A percentile compares a stretch with the other conserved stretches of the same genome.
Evolutionary conservation across 805 yeast species (phyloP).

Genomic region (Wickerhamomyces alni): DNA sequence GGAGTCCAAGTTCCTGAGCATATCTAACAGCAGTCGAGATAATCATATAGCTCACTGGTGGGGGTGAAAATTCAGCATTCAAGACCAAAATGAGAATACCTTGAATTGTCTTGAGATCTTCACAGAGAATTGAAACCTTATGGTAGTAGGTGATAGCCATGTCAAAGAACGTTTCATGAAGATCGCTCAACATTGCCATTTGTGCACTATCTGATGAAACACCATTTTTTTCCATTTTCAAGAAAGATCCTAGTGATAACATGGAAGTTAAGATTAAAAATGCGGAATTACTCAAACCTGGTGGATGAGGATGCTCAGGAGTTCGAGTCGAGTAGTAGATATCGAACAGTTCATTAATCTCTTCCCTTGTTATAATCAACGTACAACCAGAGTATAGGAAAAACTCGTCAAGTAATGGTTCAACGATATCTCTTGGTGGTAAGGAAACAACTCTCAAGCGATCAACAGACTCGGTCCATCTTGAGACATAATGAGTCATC

Average conservation of each 20-base stretch:
- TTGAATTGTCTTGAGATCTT: constrained; percentile 44
- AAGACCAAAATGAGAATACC: constrained; percentile 43
- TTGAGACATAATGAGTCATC: constrained; percentile 16
- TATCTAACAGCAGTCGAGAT: constrained; percentile 42
- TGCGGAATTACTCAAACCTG: constrained; percentile 25
- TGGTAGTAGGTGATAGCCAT: constrained; percentile 49
- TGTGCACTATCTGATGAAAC: not conserved
- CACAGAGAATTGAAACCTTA: constrained; percentile 41
- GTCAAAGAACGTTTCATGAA: constrained; percentile 26
- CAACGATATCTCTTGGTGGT: constrained; percentile 24
- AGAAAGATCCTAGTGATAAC: constrained; percentile 19
- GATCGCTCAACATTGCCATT: constrained; percentile 16
- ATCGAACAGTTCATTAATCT: constrained; percentile 14
- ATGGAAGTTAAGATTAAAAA: constrained; percentile 26
- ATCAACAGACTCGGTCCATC: constrained; percentile 32
- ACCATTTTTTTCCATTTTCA: not conserved
- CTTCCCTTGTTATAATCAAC: constrained; percentile 11
- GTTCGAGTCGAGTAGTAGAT: constrained; percentile 10
- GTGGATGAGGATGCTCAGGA: constrained; percentile 2
- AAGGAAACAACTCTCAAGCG: constrained; percentile 21
- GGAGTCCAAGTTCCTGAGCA: constrained; percentile 54
- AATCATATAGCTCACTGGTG: constrained; percentile 35
- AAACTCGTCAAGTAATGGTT: constrained; percentile 11
- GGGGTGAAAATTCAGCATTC: constrained; percentile 28
- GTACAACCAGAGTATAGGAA: constrained; percentile 6